Evolutionary conservation across 23 red algal genomes (phyloP), one percentile per base, ranked within the genome.

Genomic region (Porphyridium purpureum): DNA sequence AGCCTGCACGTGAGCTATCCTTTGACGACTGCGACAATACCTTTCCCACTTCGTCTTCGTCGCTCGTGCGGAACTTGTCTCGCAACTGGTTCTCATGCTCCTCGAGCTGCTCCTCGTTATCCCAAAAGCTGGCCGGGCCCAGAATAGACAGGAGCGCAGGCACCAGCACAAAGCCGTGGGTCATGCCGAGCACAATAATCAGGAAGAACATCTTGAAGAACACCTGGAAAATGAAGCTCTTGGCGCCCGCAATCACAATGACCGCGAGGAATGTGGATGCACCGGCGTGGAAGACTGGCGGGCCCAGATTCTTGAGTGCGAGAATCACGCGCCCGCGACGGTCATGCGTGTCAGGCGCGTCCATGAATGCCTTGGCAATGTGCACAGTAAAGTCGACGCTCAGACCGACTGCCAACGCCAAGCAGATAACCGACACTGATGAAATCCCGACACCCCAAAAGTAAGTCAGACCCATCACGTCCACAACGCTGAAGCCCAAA

Each of bases 251-350:
- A 27, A 82, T 36, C 44, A 82, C 55, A 4, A 82, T 47, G 27
- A 82, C 70, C 0, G 75, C 75, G n/a, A 82, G 31, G 52, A 82
- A 68, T 9, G 75, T 82, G 32, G 61, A 69, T 48, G 69, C 63
- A 15, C 61, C 61, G 3, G 75, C 75, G 47, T 82, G 68, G 31
- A 82, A 82, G 29, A 82, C 75, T 1, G 75, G 75, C 32, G 75
- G 75, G 14, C 75, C 75, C 52, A 82, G 67, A 20, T 46, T 53
- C 21, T 48, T 64, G 1, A 82, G 55, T n/a, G 75, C 75, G 26
- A 55, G 56, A 57, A 68, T 68, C 31, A 55, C 55, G 19, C 75
- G 59, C 29, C 70, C 75, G 3, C 29, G 27, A 9, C 75, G 62
- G n/a, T n/a, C n/a, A n/a, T n/a, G n/a, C 11, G 55, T 82, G 6